A percentile compares a stretch with the other conserved stretches of the same genome.
phyloP scores from a whole-genome alignment of 2,329 filamentous ascomycete genomes.

The Penicillium sumatraense region DNA sequence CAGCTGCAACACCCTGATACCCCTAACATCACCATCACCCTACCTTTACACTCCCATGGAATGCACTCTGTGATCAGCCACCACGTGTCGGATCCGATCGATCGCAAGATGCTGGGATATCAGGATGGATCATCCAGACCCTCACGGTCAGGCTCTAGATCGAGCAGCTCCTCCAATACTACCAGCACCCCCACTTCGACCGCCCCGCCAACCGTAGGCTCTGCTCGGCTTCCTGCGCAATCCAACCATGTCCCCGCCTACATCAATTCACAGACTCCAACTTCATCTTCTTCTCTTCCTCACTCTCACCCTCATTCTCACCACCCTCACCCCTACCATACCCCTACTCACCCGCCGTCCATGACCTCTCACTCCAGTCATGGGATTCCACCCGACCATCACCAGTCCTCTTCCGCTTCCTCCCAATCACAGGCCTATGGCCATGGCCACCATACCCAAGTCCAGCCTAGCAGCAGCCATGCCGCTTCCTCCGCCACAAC shows the following conservation, averaged over 20 bases:
- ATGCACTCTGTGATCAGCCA: slow-evolving; percentile 59
- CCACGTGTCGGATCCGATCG: slow-evolving; percentile 74
- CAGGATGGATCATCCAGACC: slow-evolving; percentile 43
- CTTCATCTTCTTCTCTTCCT: slow-evolving; percentile 1
- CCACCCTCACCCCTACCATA: slow-evolving; percentile 16
- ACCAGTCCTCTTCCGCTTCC: slow-evolving; percentile 17
- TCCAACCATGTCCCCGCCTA: slow-evolving; percentile 43
- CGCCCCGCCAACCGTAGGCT: slow-evolving; percentile 41
- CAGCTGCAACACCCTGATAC: neutral
- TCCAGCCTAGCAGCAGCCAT: slow-evolving; percentile 21
- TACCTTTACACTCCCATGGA: slow-evolving; percentile 48
- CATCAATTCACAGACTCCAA: slow-evolving; percentile 33
- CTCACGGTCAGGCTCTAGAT: slow-evolving; percentile 36
- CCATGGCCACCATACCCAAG: slow-evolving; percentile 16
- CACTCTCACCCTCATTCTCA: slow-evolving; percentile 21
- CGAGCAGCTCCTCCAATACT: slow-evolving; percentile 33
- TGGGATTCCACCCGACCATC: slow-evolving; percentile 24
- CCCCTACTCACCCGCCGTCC: slow-evolving; percentile 37
- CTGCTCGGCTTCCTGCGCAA: slow-evolving; percentile 36
- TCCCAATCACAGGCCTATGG: slow-evolving; percentile 17
- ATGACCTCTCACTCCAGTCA: slow-evolving; percentile 55
- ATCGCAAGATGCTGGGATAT: slow-evolving; percentile 70
- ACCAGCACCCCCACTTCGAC: slow-evolving; percentile 46
- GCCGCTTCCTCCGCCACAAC: slow-evolving; percentile 25
- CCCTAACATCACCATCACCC: neutral